These are phyloP conservation scores for Teratosphaeria pseudoeucalypti DNA, from an alignment of 2,329 filamentous ascomycete genomes.

Conservation along the genomic window DNA sequence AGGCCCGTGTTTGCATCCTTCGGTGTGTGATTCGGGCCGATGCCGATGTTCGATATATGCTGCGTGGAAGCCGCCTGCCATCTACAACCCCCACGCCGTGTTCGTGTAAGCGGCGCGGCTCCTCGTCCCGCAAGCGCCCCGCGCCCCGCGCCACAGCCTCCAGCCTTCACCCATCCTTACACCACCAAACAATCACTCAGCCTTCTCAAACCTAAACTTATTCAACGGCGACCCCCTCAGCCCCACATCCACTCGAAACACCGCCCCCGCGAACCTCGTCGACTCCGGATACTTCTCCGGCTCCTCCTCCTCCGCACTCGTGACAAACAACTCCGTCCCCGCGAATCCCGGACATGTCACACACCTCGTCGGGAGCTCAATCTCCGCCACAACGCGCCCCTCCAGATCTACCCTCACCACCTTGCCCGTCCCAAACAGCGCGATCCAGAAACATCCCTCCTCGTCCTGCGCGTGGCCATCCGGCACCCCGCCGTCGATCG, in stretches of 20 bases:
- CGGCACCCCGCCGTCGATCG: constrained; percentile 52
- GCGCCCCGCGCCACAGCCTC: not conserved
- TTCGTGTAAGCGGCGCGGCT: too few species aligned
- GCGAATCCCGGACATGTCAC: constrained; percentile 75
- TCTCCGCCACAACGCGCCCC: constrained; percentile 62
- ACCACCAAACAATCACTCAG: constrained; percentile 2
- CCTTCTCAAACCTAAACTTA: constrained; percentile 38
- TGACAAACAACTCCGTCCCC: constrained; percentile 66
- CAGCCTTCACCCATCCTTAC: not conserved
- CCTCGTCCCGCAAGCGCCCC: too few species aligned
- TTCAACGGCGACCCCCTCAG: constrained; percentile 53
- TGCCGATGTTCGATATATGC: too few species aligned
- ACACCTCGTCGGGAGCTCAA: constrained; percentile 66
- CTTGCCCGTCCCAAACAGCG: constrained; percentile 66
- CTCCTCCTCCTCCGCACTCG: constrained; percentile 60
- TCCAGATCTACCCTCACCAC: constrained; percentile 64
- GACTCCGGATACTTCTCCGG: constrained; percentile 54
- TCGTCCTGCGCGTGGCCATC: constrained; percentile 79
- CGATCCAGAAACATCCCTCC: constrained; percentile 81
- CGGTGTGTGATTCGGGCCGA: too few species aligned
- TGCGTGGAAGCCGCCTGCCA: too few species aligned
- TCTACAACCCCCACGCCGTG: too few species aligned
- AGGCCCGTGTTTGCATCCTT: too few species aligned
- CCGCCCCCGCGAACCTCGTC: constrained; percentile 54
- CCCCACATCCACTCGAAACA: constrained; percentile 71